Conservation (phyloP, 495 filamentous ascomycete genomes). For the Trypethelium eluteriae region DNA sequence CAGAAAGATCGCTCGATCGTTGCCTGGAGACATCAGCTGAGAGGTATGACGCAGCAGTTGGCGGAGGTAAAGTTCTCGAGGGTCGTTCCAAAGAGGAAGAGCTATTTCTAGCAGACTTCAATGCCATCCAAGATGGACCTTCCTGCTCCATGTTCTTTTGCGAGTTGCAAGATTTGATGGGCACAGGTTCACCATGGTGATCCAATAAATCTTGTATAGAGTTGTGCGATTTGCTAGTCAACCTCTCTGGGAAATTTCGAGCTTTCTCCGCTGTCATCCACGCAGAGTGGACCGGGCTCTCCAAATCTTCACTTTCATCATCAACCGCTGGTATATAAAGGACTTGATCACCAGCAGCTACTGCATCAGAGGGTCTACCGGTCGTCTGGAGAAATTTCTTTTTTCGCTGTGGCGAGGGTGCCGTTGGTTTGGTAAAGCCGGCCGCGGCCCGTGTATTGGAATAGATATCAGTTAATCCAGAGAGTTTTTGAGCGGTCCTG, state of each 20-base stretch:
- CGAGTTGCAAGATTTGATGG: no score
- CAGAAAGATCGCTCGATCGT: not conserved
- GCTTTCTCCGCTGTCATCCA: not conserved
- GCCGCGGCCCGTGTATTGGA: constrained; percentile 29
- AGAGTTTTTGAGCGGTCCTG: constrained; percentile 12
- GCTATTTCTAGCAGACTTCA: no score
- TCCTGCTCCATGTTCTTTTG: no score
- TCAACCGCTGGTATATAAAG: not conserved
- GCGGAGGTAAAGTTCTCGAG: no score
- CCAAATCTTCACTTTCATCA: not conserved
- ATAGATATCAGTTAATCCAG: constrained; percentile 11
- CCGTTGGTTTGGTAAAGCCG: constrained; percentile 17
- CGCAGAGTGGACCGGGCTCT: not conserved
- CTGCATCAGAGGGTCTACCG: not conserved
- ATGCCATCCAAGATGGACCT: no score
- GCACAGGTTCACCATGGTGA: no score
- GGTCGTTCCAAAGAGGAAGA: no score
- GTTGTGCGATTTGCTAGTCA: no score
- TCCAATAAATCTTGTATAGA: no score
- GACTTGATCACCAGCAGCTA: not conserved
- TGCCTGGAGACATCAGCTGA: no score
- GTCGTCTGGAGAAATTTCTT: not conserved
- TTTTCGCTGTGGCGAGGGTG: not conserved
- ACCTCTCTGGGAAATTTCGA: no score
- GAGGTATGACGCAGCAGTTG: no score